phyloP scores from a whole-genome alignment of 805 yeast genomes.

The Monosporozyma aquatica region DNA sequence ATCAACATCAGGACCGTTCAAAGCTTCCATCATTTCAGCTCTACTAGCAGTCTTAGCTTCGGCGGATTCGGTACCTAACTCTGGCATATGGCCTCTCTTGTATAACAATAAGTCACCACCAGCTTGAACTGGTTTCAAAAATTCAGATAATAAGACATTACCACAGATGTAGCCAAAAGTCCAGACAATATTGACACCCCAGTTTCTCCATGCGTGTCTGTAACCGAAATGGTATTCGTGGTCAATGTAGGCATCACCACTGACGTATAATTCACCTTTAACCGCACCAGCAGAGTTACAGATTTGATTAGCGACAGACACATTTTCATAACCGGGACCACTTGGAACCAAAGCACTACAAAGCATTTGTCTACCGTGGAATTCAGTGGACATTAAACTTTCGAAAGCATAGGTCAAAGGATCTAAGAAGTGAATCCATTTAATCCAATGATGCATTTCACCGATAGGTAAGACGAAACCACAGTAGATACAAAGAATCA shows the following conservation, averaged over 20 bases:
- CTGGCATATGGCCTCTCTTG: conserved; percentile 37
- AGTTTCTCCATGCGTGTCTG: conserved; percentile 51
- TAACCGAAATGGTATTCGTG: conserved; percentile 34
- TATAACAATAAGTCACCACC: conserved; percentile 36
- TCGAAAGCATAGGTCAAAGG: conserved; percentile 45
- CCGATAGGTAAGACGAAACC: conserved; percentile 41
- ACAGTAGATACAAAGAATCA: conserved; percentile 50
- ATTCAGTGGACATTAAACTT: conserved; percentile 48
- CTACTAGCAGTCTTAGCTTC: conserved; percentile 32
- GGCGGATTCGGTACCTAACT: conserved; percentile 28
- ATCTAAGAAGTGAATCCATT: conserved; percentile 45
- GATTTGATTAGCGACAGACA: conserved; percentile 34
- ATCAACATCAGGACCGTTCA: conserved; percentile 28
- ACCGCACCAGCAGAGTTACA: conserved; percentile 48
- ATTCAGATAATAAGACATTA: conserved; percentile 32
- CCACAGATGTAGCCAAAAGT: conserved; percentile 31
- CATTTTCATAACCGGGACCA: conserved; percentile 45
- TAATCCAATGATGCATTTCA: conserved; percentile 53
- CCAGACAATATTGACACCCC: conserved; percentile 48
- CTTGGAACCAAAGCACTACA: conserved; percentile 44
- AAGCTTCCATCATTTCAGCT: conserved; percentile 33
- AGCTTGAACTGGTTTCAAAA: conserved; percentile 30
- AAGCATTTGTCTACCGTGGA: conserved; percentile 42
- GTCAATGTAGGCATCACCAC: conserved; percentile 42
- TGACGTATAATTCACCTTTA: conserved; percentile 37